phyloP scores from a whole-genome alignment of 2,329 filamentous ascomycete species.

The Elsinoe perseae region DNA sequence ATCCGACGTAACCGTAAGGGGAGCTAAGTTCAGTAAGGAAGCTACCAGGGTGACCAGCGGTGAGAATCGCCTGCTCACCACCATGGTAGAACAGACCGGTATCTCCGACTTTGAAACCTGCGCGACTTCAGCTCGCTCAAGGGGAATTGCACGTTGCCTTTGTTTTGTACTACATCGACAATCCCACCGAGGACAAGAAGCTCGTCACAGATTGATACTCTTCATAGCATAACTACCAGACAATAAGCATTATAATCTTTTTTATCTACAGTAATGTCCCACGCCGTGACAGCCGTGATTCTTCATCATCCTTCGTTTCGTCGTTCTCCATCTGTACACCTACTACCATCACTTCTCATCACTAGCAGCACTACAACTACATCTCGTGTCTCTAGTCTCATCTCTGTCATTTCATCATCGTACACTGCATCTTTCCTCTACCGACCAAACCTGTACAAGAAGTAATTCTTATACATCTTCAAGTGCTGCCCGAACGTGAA shows the following conservation, averaged over 20 bases:
- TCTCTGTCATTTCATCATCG: not conserved
- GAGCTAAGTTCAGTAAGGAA: no score
- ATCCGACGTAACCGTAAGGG: no score
- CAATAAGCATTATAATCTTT: constrained; percentile 10
- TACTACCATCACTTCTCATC: not conserved
- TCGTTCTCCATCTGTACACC: constrained; percentile 1
- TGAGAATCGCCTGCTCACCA: no score
- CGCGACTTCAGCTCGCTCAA: no score
- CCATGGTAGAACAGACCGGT: no score
- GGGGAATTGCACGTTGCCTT: not conserved
- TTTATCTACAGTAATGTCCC: not conserved
- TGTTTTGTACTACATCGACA: no score
- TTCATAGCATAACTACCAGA: not conserved
- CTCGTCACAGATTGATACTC: no score
- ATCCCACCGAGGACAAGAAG: no score
- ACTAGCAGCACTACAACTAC: not conserved
- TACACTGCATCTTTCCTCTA: not conserved
- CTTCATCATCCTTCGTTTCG: not conserved
- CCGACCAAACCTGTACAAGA: constrained; percentile 32
- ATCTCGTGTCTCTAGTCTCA: not conserved
- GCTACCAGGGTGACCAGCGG: no score
- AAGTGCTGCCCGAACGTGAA: constrained; percentile 45
- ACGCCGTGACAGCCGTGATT: not conserved
- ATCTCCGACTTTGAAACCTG: no score
- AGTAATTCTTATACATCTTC: constrained; percentile 48